Conservation (phyloP, 768 basidiomycete genomes). For the Calvatia gigantea region DNA sequence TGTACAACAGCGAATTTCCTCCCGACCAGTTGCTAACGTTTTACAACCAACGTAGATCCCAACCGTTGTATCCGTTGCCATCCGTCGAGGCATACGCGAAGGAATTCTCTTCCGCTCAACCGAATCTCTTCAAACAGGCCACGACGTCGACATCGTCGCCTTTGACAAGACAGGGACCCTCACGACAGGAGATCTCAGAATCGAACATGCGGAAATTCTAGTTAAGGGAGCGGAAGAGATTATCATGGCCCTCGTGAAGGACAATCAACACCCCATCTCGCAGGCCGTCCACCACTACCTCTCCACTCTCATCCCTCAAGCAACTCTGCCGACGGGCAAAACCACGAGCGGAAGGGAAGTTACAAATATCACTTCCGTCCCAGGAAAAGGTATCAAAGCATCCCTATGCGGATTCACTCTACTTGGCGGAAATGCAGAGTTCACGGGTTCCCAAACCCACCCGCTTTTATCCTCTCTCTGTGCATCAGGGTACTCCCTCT, state of each 20-base stretch:
- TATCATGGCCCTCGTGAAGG: neutral
- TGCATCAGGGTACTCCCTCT: neutral
- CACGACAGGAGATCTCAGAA: neutral
- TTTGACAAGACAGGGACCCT: neutral
- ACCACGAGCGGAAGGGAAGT: neutral
- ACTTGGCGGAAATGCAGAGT: neutral
- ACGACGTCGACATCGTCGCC: neutral
- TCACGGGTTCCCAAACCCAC: neutral
- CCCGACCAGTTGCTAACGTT: too few relatives aligned
- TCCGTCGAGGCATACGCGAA: neutral
- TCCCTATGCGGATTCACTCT: neutral
- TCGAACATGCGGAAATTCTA: neutral
- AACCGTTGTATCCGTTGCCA: neutral
- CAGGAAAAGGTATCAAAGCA: neutral
- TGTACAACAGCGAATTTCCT: neutral
- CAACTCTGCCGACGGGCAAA: neutral
- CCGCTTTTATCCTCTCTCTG: neutral
- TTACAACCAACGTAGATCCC: neutral
- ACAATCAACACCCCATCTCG: neutral
- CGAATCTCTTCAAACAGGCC: neutral
- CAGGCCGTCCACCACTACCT: neutral
- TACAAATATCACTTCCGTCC: neutral
- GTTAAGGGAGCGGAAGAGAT: neutral
- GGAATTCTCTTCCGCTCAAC: neutral
- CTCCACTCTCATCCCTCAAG: neutral